A percentile compares a stretch with the other conserved stretches of the same genome.
Conservation (phyloP, 306 rosid genomes). For the Quercus engelmannii region DNA sequence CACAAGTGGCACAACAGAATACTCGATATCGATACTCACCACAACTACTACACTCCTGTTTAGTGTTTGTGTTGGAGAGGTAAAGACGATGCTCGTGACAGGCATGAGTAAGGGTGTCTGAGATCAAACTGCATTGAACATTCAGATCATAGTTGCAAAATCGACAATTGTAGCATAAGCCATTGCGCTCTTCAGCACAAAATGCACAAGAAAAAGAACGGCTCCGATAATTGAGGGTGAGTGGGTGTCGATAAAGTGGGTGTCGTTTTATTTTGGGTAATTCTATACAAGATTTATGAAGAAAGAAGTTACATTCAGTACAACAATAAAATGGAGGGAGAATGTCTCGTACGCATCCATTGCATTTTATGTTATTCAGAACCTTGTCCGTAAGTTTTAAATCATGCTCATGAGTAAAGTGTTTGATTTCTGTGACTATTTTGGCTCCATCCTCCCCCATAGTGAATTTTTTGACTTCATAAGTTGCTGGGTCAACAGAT, state of each 20-base stretch:
- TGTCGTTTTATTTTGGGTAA: neutral
- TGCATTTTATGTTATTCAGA: neutral
- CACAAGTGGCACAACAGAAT: no score
- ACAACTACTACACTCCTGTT: neutral
- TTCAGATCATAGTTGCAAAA: neutral
- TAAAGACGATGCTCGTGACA: neutral
- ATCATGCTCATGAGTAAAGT: neutral
- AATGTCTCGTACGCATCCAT: neutral
- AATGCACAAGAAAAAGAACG: fast-evolving
- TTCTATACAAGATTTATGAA: neutral
- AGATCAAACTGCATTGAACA: neutral
- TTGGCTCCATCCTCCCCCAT: fast-evolving
- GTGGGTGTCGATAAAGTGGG: neutral
- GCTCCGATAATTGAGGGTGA: neutral
- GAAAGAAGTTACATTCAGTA: neutral
- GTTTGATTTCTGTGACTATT: neutral
- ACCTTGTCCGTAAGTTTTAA: neutral
- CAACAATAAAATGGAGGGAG: neutral
- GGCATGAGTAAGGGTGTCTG: neutral
- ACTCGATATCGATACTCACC: neutral
- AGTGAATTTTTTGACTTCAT: neutral
- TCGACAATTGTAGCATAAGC: neutral
- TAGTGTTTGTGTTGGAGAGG: neutral
- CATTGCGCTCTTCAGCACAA: fast-evolving
- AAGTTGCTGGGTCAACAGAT: neutral